phyloP scores from a whole-genome alignment of 176 grass and related monocot genomes.

The Cymbopogon citratus region DNA sequence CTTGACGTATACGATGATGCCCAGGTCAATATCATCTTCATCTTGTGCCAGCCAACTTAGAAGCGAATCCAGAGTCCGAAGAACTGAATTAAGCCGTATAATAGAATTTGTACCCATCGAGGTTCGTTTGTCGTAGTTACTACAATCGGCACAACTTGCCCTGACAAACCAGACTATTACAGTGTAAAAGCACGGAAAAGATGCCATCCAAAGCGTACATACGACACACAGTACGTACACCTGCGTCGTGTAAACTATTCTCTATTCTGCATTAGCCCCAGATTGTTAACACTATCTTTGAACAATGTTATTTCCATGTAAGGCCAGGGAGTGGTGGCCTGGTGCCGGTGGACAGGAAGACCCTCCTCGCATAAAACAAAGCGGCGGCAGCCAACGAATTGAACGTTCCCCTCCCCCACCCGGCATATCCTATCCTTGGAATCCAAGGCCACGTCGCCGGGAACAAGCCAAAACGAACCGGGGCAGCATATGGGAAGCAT shows the following conservation, averaged over 20 bases:
- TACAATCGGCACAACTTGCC: background rate
- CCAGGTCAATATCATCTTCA: slow-evolving; percentile 5
- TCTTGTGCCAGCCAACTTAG: background rate
- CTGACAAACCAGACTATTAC: too few species aligned
- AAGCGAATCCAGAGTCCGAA: background rate
- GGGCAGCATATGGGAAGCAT: slow-evolving; percentile 21
- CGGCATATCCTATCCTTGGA: slow-evolving; percentile 34
- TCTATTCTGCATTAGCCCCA: background rate
- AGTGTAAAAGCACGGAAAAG: slow-evolving; percentile 32
- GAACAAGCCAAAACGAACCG: slow-evolving; percentile 39
- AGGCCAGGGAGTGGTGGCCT: background rate
- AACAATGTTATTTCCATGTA: slow-evolving; percentile 9
- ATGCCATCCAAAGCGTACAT: background rate
- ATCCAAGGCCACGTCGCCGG: slow-evolving; percentile 36
- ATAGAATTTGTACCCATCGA: background rate
- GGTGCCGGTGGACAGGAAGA: slow-evolving; percentile 15
- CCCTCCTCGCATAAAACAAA: slow-evolving; percentile 35
- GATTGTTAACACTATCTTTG: slow-evolving; percentile 27
- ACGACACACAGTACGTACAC: background rate
- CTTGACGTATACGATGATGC: slow-evolving; percentile 37
- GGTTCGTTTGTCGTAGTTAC: background rate
- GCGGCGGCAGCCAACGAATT: background rate
- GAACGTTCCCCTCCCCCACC: background rate
- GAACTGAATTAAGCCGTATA: background rate
- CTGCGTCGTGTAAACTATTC: background rate